Conservation (phyloP, 176 grass and related monocot species). For the Musa itinerans region DNA sequence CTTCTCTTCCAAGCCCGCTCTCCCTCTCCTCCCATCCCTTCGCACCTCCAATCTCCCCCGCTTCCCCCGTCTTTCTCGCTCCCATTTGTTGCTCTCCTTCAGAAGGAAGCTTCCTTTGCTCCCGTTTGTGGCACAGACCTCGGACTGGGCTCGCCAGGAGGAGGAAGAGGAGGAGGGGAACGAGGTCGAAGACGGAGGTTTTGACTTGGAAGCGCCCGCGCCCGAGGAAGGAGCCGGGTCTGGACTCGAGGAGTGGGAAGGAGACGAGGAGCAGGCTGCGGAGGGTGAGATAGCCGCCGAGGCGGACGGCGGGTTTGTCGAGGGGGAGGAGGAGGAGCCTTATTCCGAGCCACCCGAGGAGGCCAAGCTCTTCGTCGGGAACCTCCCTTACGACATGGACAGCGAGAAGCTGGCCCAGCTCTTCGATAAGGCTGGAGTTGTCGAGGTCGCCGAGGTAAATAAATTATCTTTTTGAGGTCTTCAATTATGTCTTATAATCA, state of each 20-base stretch:
- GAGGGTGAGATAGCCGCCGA: slow-evolving; percentile 17
- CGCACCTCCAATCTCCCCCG: neutral
- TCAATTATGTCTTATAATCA: neutral
- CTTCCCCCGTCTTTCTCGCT: slow-evolving; percentile 27
- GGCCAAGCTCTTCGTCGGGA: slow-evolving; percentile 66
- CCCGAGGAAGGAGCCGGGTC: neutral
- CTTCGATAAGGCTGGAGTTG: slow-evolving; percentile 67
- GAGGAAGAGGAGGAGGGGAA: slow-evolving; percentile 10
- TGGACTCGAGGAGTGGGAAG: slow-evolving; percentile 25
- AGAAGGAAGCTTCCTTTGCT: slow-evolving; percentile 23
- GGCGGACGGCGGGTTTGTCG: neutral
- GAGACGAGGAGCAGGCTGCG: slow-evolving; percentile 13
- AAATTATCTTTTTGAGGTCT: neutral
- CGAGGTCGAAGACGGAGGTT: neutral
- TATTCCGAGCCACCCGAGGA: slow-evolving; percentile 41
- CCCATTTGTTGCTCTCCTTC: slow-evolving; percentile 29
- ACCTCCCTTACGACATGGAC: slow-evolving; percentile 57
- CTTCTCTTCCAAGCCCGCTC: slow-evolving; percentile 15
- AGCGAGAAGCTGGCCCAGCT: slow-evolving; percentile 65
- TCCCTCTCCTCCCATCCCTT: slow-evolving; percentile 15
- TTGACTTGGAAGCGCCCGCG: neutral
- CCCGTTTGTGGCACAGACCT: slow-evolving; percentile 25
- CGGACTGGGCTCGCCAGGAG: slow-evolving; percentile 33
- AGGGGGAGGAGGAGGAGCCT: slow-evolving; percentile 25
- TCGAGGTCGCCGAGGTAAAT: slow-evolving; percentile 82